Base-by-base conservation (phyloP, 202 grass and related monocot genomes). In the Sporobolus alterniflorus region DNA sequence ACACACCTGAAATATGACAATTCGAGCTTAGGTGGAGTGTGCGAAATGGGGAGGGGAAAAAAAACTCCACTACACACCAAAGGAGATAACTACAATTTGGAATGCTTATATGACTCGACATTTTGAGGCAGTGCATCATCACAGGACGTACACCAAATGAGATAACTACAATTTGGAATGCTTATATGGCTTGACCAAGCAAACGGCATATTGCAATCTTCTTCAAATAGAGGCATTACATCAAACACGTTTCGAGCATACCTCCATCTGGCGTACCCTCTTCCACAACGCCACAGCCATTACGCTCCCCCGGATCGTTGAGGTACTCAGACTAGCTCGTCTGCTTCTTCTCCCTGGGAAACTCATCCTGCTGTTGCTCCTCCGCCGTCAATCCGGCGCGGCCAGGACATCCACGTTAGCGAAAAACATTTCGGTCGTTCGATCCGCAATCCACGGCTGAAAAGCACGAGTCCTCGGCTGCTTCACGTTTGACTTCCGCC, bases 241-340 rank as follows among this genome's bases (percentile, higher is more conserved):
- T 44, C 70, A 32, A 90, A 78, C 65, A 48, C n/a, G 65, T 65
- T 65, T 50, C 51, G 12, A 67, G 61, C 85, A 46, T 77, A 89
- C 87, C 88, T 68, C 26, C 78, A 49, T 83, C 74, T 11, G 21
- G 57, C 67, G 66, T 49, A 52, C 51, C 63, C 17, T 14, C 80
- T 6, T 61, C 84, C 40, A n/a, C 32, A 9, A 44, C 68, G 13
- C 42, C 47, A 4, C 71, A 47, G 11, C 59, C 89, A 48, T 41
- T 39, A 33, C 59, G 44, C 71, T 71, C 85, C 28, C 42, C 7
- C 9, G 48, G 62, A 73, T 77, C 66, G 48, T 98, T 90, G 78
- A 98, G 68, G 54, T 88, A 98, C 87, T 98, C 92, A 1, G 86
- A 84, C 92, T 87, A 95, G 34, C 95, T 89, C 86, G 85, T 86